phyloP scores from a whole-genome alignment of 129 eudicot genomes.

The Centrapalus pauciflorus region DNA sequence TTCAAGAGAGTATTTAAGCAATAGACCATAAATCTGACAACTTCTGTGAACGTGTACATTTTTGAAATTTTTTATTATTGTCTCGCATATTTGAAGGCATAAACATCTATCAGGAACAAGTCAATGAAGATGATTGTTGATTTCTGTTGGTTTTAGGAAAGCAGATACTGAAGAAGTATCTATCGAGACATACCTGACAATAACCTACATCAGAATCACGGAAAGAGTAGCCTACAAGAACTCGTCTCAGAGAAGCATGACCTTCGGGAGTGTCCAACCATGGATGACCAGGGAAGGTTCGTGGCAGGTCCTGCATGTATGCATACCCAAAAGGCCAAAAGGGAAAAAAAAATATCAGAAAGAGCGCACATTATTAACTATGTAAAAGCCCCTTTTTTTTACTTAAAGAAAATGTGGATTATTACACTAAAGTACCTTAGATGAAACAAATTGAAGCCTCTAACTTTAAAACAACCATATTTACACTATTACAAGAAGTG shows the following conservation, averaged over 20 bases:
- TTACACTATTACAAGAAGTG: neutral
- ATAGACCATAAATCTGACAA: too few species aligned
- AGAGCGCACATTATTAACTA: neutral
- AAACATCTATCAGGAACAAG: neutral
- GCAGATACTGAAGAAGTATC: neutral
- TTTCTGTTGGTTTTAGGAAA: neutral
- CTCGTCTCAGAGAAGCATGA: conserved; percentile 92
- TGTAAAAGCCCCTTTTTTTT: neutral
- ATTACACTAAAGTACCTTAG: neutral
- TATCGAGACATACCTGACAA: conserved; percentile 58
- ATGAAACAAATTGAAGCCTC: neutral
- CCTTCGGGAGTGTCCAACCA: conserved; percentile 98
- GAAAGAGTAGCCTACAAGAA: conserved; percentile 93
- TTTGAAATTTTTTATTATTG: neutral
- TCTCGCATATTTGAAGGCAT: neutral
- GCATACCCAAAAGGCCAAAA: conserved; percentile 9
- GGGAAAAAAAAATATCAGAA: neutral
- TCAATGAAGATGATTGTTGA: neutral
- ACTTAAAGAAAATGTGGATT: neutral
- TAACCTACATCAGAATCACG: conserved; percentile 98
- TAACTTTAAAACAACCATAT: neutral
- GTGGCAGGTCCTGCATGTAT: conserved; percentile 67
- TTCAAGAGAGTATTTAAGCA: too few species aligned
- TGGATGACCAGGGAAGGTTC: conserved; percentile 97
- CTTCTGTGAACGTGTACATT: neutral